Evolutionary conservation across 371 early-diverging fungal genomes (phyloP), one percentile per base, ranked within the genome.

Genomic region (Conidiobolus incongruus): DNA sequence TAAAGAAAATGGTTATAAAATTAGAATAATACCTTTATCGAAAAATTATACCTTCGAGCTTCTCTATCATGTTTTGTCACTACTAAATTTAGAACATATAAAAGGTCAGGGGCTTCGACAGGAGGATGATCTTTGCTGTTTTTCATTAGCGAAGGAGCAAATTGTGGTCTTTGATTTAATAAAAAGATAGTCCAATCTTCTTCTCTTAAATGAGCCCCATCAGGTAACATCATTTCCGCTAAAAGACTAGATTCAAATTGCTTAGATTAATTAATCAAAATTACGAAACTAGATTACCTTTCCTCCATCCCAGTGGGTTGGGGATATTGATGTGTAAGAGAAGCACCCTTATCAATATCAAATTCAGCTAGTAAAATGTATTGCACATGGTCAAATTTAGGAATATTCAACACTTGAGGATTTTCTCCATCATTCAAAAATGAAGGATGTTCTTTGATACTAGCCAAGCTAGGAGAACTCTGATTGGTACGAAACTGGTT

Each of bases 171-270:
- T 44, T 62, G 81, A 60, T 84, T 83, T 22, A 87, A 55, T 44
- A 84, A 78, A 51, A 92, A 90, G 46, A 82, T 72, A n/a, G 89
- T 89, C 87, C 89, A 89, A 58, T 92, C 93, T 50, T 81, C 82
- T 31, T 80, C 72, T 30, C 90, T 70, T 34, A 79, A 58, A 61
- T 92, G 91, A 31, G 88, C 85, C 6, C 93, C 93, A 54, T 92
- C 93, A 8, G 93, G 93, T 38, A 92, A 57, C 91, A 92, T 92
- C 38, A 85, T 73, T 45, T 92, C 93, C 8, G 93, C 89, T 30
- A 92, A 62, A 35, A 76, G 61, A 48, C 83, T 81, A n/a, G 34
- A 16, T 23, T 17, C 13, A 4, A n/a, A 41, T 29, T 43, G 31
- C 17, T 19, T 34, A 61, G 48, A 81, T 81, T 49, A n/a, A n/a